Conservation (phyloP, 73 alveolate species). For the Symbiodinium pilosum region DNA sequence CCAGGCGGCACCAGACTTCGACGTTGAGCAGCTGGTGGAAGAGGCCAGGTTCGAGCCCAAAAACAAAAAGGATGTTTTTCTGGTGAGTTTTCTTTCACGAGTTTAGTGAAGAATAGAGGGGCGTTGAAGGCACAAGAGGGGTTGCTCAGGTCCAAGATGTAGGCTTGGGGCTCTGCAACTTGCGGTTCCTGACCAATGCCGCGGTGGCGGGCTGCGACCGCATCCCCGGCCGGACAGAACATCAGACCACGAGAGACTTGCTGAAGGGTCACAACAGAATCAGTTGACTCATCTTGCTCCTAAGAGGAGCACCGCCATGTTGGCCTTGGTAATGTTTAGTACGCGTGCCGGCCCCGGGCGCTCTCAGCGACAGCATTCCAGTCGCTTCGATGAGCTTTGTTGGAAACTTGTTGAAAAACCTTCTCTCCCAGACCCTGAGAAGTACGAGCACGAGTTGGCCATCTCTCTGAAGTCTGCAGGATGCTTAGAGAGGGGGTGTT, state of each 20-base stretch:
- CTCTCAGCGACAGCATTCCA: background rate
- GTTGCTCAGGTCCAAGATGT: background rate
- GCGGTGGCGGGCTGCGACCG: background rate
- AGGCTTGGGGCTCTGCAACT: background rate
- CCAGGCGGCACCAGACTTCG: no score
- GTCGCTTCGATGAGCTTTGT: no score
- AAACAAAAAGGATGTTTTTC: no score
- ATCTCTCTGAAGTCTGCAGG: background rate
- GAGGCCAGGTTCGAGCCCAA: no score
- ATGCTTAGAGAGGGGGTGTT: background rate
- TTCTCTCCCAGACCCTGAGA: background rate
- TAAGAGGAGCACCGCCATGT: background rate
- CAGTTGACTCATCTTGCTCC: background rate
- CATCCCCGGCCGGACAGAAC: background rate
- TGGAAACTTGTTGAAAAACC: no score
- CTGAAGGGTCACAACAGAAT: background rate
- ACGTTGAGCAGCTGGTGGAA: no score
- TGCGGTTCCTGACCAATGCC: slow-evolving; percentile 3
- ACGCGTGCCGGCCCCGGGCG: background rate
- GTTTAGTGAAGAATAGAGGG: no score
- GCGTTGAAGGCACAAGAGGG: no score
- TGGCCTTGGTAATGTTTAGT: background rate
- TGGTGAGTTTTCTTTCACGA: no score
- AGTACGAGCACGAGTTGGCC: slow-evolving; percentile 10
- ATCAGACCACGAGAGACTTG: no score